A percentile compares a stretch with the other conserved stretches of the same genome.
Evolutionary conservation across 2,329 filamentous ascomycete species (phyloP).

Genomic region (Xylariaceae sp.): DNA sequence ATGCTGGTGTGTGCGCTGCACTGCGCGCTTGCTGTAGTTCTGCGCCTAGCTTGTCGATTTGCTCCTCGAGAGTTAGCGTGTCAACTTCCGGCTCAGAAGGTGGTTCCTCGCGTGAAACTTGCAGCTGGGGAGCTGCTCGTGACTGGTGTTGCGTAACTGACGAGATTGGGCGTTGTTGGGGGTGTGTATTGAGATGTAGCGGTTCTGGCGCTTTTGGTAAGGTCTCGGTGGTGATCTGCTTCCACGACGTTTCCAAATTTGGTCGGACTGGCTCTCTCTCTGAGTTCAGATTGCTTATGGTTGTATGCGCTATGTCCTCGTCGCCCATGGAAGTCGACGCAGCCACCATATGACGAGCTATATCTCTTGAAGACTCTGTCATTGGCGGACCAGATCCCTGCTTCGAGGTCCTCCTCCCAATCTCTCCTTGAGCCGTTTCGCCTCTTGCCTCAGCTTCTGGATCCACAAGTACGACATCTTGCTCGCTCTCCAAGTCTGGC

Average conservation of each 20-base stretch:
- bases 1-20: constrained; percentile 13
- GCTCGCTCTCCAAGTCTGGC: constrained; percentile 43
- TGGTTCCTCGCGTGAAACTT: background rate
- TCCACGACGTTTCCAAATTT: constrained; percentile 26
- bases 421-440: background rate
- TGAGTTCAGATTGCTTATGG: constrained; percentile 1
- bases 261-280: constrained; percentile 23
- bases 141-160: background rate
- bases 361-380: background rate
- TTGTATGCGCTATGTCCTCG: constrained; percentile 8
- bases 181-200: constrained; percentile 8
- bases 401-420: background rate
- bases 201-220: constrained; percentile 10
- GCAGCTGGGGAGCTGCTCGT: background rate
- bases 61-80: constrained; percentile 9
- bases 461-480: constrained; percentile 43
- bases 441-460: constrained; percentile 20
- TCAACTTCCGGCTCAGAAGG: background rate
- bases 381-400: no score
- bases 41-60: constrained; percentile 10
- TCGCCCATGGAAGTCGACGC: constrained; percentile 17
- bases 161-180: background rate
- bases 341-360: background rate
- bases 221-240: constrained; percentile 9
- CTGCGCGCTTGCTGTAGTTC: constrained; percentile 16